Evolutionary conservation across 2,329 filamentous ascomycete genomes (phyloP), one percentile per base, ranked within the genome.

Genomic region (Ceratocystis variospora): DNA sequence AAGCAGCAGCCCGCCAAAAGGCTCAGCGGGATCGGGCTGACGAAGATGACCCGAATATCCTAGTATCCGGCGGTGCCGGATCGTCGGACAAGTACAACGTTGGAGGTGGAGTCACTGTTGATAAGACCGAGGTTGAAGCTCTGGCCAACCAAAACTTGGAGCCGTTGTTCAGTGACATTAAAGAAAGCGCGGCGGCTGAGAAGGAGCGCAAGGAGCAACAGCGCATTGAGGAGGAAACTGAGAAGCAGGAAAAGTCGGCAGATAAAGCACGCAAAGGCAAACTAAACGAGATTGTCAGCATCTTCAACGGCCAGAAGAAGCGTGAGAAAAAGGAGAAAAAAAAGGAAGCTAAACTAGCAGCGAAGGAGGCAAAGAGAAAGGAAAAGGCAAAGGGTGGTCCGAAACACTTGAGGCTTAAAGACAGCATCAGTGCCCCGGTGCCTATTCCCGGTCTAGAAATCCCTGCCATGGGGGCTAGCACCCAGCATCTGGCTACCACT

Each of bases 191-290:
- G 19, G 46, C 48, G 1, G 37, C 37, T n/a, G 53, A 82, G 62
- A 78, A 83, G 57, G 70, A 81, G 53, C 77, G 77, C 64, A 83
- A 82, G 70, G 72, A 87, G 37, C 78, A 94, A 69, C 84, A 96
- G 65, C 92, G 93, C 3, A 87, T 88, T 57, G 90, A 90, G 6
- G 90, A 83, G 72, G 91, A 86, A 71, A 86, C 96, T 79, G 84
- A 90, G 46, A 85, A 87, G 70, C 80, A 84, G 4, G 88, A 91
- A 61, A 84, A 96, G 17, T 85, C 96, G 69, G 86, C 87, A 64
- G 86, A 89, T 63, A 89, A 86, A 72, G 89, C 89, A 10, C 64
- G 67, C 64, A 66, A 68, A 62, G 59, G 0, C 87, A 91, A 72
- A 80, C 80, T 68, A 86, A 90, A 73, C 80, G 83, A 48, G 88